Percentiles rank a stretch among this genome's conserved stretches.
Conservation (phyloP, 202 grass and related monocot species). For the Setaria italica region DNA sequence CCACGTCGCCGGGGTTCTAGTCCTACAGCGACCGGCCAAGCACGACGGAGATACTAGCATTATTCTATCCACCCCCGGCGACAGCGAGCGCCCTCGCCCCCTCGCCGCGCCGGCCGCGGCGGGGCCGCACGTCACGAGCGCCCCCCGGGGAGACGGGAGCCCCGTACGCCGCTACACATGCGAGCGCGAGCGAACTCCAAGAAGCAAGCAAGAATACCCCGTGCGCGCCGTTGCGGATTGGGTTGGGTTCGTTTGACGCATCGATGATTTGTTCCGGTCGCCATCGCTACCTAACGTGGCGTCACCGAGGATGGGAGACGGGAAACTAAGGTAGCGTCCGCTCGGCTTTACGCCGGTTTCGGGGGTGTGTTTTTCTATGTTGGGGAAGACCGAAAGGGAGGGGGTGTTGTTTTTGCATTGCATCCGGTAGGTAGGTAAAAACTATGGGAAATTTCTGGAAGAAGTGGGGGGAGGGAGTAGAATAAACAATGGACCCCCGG, state of each 20-base stretch:
- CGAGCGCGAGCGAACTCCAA: too few relatives aligned
- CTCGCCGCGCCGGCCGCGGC: too few relatives aligned
- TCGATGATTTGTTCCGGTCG: background rate
- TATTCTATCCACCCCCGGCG: background rate
- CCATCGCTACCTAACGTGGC: conserved; percentile 29
- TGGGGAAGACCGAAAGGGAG: background rate
- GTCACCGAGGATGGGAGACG: conserved; percentile 13
- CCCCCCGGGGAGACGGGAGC: too few relatives aligned
- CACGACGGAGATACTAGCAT: background rate
- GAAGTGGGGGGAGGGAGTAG: background rate
- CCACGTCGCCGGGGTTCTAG: conserved; percentile 42
- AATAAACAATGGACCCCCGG: background rate
- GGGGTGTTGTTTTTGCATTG: background rate
- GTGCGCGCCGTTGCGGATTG: background rate
- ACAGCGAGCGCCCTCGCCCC: background rate
- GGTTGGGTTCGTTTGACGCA: background rate
- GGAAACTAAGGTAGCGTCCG: background rate
- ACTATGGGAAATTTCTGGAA: conserved; percentile 37
- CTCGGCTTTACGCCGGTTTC: background rate
- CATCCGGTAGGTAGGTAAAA: conserved; percentile 19
- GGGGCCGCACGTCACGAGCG: too few relatives aligned
- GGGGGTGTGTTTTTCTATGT: conserved; percentile 11
- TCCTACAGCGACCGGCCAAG: background rate
- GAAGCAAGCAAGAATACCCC: too few relatives aligned
- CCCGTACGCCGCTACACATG: too few relatives aligned